Evolutionary conservation across 371 early-diverging fungal species (phyloP), one percentile per base, ranked within the genome.

Genomic region (Blakeslea trispora): DNA sequence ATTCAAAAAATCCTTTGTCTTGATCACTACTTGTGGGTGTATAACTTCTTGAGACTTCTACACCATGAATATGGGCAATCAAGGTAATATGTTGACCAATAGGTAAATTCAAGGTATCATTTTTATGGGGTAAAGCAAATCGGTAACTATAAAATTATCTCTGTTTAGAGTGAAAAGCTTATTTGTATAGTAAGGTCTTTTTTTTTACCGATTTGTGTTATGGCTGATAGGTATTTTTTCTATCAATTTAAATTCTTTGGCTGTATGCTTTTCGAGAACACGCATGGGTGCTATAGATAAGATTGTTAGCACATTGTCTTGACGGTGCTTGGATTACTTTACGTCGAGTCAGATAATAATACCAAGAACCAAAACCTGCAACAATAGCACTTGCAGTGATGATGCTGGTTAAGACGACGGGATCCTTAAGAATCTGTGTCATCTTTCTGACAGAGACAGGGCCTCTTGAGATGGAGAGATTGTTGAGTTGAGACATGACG

Each of bases 31-130:
- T 87, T 21, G 88, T 90, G 19, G 96, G 96, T n/a, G 96, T 96
- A 79, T 96, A 96, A 69, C 89, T 92, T 55, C 96, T 85, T 18
- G 75, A 68, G 15, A 91, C 78, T 41, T 84, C 82, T 68, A 92
- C 91, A 46, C 91, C 94, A 61, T 85, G 74, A 47, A 92, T 82
- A 32, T 75, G 71, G 5, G 90, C 88, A 67, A 83, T 79, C 41
- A 95, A 63, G 31, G 89, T 87, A 55, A 95, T 85, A 66, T 95
- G 95, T 82, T 92, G 94, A 7, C 95, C 95, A 50, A 90, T 89
- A 39, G 92, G 93, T 48, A 94, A 75, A 17, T 93, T 93, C 32
- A 93, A 75, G 21, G 72, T 52, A 37, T 75, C 77, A 35, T 82
- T 77, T 32, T 75, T 61, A 13, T 63, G 34, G 1, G 91, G 89